These are phyloP conservation scores for Mycena sp. DNA, from an alignment of 1,284 basidiomycete species.

Conservation along the genomic window DNA sequence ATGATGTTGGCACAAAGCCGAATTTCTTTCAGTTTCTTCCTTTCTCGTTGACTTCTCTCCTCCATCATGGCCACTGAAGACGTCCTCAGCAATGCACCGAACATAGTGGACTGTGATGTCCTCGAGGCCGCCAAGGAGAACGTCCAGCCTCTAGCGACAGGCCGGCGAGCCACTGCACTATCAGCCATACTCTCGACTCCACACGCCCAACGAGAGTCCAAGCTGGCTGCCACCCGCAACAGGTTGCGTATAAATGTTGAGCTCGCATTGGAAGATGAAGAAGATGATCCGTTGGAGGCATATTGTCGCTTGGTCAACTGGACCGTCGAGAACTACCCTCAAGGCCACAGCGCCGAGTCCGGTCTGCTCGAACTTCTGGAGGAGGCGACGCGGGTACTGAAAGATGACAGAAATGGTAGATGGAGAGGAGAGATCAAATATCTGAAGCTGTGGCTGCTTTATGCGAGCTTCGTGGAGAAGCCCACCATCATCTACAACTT, in stretches of 20 bases:
- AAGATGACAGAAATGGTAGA: constrained; percentile 71
- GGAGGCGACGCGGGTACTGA: constrained; percentile 80
- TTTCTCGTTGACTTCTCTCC: neutral
- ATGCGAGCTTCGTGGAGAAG: constrained; percentile 76
- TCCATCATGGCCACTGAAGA: constrained; percentile 40
- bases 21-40: neutral
- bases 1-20: constrained; percentile 15
- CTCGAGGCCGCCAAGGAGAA: constrained; percentile 87
- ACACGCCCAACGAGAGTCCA: constrained; percentile 74
- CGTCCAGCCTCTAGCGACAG: constrained; percentile 79
- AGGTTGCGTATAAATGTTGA: constrained; percentile 64
- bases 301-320: constrained; percentile 74
- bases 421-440: constrained; percentile 79
- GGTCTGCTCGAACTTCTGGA: constrained; percentile 86
- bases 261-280: constrained; percentile 63
- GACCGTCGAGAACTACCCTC: constrained; percentile 76
- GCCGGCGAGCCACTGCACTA: constrained; percentile 77
- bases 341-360: constrained; percentile 73
- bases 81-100: constrained; percentile 43
- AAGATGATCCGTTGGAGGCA: constrained; percentile 64
- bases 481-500: constrained; percentile 78
- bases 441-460: constrained; percentile 88
- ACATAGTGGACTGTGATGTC: constrained; percentile 78
- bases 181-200: constrained; percentile 77
- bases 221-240: constrained; percentile 68